Evolutionary conservation across 257 asterid species (phyloP), one percentile per base, ranked within the genome.

Genomic region (Nicotiana tabacum): DNA sequence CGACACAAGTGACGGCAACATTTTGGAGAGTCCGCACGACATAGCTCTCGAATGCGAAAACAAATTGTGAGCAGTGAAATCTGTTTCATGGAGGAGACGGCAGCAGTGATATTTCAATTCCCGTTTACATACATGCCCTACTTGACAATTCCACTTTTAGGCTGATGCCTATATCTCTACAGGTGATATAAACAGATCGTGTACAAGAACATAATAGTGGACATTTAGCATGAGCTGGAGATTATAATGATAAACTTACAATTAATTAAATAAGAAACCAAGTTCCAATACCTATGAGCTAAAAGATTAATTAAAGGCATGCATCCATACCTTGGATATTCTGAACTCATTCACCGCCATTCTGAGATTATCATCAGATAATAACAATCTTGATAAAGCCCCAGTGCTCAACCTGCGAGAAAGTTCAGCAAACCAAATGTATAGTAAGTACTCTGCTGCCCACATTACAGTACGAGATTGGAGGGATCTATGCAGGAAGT

Each of bases 321-420:
- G 66, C 66, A 61, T 87, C 35, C 21, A 30, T 87, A 95, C 99
- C 99, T 95, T 95, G 68, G 89, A 81, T 80, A 85, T 89, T 80
- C 99, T 90, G 72, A 88, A 90, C 85, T 94, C 99, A 62, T 95
- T 95, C 80, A 94, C 97, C 29, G 92, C 98, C 91, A 87, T 82
- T 85, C 97, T 89, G 82, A 95, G 97, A 61, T 95, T 91, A 90
- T 94, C 97, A 86, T 92, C 97, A 11, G 98, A 95, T 84, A 95
- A 82, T 86, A 95, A 91, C 91, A 95, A 90, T 85, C 98, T 91
- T 78, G 99, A 93, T 77, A 95, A 80, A 79, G 96, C 97, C 66
- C 99, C 99, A 18, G 99, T 95, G 94, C 98, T 95, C 89, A 95
- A 85, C 90, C 98, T 94, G 88, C 53, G 51, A 8, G 27, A 57